A percentile compares a stretch with the other conserved stretches of the same genome.
These are phyloP conservation scores for Aspergillus oerlinghausenensis DNA, from an alignment of 2,329 filamentous ascomycete genomes.

Conservation along the genomic window DNA sequence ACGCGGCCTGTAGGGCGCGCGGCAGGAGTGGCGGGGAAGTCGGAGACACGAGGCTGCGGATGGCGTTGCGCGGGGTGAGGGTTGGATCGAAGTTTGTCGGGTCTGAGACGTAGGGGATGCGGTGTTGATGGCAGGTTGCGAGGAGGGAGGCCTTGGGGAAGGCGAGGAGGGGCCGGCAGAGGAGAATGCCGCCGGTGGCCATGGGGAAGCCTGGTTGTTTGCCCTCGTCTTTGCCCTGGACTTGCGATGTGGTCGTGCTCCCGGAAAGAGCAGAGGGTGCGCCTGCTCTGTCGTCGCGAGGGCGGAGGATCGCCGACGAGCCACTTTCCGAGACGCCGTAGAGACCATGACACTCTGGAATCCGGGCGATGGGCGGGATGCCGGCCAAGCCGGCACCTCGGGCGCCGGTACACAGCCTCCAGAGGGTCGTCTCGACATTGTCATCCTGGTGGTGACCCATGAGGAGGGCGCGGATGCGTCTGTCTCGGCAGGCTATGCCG, in stretches of 20 bases:
- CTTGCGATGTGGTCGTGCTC: background rate
- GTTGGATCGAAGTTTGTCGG: constrained; percentile 73
- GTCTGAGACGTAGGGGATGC: constrained; percentile 77
- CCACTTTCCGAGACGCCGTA: constrained; percentile 68
- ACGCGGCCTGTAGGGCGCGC: constrained; percentile 60
- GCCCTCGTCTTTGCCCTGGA: constrained; percentile 4
- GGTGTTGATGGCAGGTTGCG: constrained; percentile 62
- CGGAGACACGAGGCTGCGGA: constrained; percentile 61
- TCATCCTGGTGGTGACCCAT: constrained; percentile 88
- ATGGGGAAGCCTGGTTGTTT: constrained; percentile 10
- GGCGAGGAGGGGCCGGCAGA: constrained; percentile 36
- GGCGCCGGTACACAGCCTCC: constrained; percentile 67
- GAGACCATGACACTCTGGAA: constrained; percentile 80
- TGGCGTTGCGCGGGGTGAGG: constrained; percentile 73
- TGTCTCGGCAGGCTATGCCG: constrained; percentile 54
- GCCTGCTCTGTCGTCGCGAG: background rate
- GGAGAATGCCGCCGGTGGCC: constrained; percentile 32
- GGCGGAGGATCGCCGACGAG: constrained; percentile 31
- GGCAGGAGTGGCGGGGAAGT: constrained; percentile 59
- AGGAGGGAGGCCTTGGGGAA: constrained; percentile 64
- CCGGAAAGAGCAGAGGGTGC: background rate
- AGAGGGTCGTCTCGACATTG: constrained; percentile 82
- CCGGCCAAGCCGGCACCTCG: constrained; percentile 66
- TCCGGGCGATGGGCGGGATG: constrained; percentile 60
- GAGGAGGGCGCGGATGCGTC: constrained; percentile 58